Base-by-base conservation (phyloP, 2,329 filamentous ascomycete genomes). In the Sporothrix humicola region DNA sequence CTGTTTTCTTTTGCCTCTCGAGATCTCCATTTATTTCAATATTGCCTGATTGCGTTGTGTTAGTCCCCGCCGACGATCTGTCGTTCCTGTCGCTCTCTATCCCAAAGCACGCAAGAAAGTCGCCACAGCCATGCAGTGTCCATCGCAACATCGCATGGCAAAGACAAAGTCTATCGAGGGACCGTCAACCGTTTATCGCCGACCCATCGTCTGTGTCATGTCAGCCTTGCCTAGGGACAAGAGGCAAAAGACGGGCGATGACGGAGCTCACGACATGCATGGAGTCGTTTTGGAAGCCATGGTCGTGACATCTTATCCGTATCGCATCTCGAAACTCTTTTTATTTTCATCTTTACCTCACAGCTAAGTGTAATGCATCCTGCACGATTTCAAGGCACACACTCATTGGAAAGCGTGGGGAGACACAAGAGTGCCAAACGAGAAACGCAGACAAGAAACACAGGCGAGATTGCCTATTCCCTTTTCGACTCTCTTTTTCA, bases 121-220 rank as follows among this genome's bases (percentile, higher is more conserved):
- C 15, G 65, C 31, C 66, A 54, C 66, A 52, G 10, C 66, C 48
- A 56, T 69, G 66, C 66, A 54, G 65, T 68, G 65, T 6, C 66
- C 66, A 42, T 69, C 66, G 20, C 48, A 42, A 52, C 66, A 69
- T 69, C 48, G 26, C 48, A 69, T 23, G 66, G 66, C 20, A 48
- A 44, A 44, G 26, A 23, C 52, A 20, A 56, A 44, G 61, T 12
- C 10, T 44, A 66, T 66, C 12, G 37, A 56, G 52, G 23, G 20
- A 3, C 17, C 59, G 23, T 31, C 8, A 17, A 9, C 31, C 31
- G 31, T 37, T 3, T 37, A 37, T 37, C 31, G 17, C 20, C 26
- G 46, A 23, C 48, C 26, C 48, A 20, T 69, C 46, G 48, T 69
- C 26, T 54, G 4, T 54, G 48, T 50, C 48, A 23, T 20, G 66